Percentiles rank a stretch among this genome's conserved stretches.
These are phyloP conservation scores for Tetrastigma voinierianum DNA, from an alignment of 164 flowering plant species.

Conservation along the genomic window DNA sequence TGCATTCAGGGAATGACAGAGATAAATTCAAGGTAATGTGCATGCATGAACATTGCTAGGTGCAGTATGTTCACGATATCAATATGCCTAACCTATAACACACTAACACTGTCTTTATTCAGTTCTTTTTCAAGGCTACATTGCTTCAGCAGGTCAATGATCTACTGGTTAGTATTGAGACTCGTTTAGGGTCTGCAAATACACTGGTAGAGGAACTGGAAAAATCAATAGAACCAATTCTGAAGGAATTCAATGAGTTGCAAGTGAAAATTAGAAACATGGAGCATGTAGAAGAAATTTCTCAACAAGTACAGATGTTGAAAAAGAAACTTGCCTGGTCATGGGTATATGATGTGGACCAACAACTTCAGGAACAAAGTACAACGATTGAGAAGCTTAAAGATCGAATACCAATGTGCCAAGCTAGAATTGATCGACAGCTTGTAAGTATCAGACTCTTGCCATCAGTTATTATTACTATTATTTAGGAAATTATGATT, in stretches of 20 bases:
- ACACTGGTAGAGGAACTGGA: conserved; percentile 60
- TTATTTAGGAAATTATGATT: not conserved
- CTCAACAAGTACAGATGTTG: conserved; percentile 56
- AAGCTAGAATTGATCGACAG: conserved; percentile 63
- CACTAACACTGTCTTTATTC: conserved; percentile 21
- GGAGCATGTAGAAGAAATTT: conserved; percentile 86
- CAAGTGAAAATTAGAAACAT: conserved; percentile 71
- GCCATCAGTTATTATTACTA: not conserved
- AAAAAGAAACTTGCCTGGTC: conserved; percentile 92
- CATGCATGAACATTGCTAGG: not conserved
- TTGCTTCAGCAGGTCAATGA: conserved; percentile 92
- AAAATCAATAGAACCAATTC: conserved; percentile 59
- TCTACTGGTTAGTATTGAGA: conserved; percentile 44
- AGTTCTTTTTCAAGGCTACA: conserved; percentile 97
- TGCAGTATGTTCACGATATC: no score
- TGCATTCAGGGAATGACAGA: conserved; percentile 93
- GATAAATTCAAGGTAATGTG: conserved; percentile 85
- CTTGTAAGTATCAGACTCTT: conserved; percentile 38
- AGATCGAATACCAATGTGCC: conserved; percentile 74
- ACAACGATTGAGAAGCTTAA: conserved; percentile 57
- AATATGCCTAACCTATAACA: not conserved
- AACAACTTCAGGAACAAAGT: conserved; percentile 45
- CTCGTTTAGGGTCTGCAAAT: conserved; percentile 46
- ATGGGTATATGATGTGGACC: conserved; percentile 75
- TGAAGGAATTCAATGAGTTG: conserved; percentile 66